Evolutionary conservation across 106 monocot genomes (phyloP), one percentile per base, ranked within the genome.

Genomic region (Phalaenopsis aphrodite): DNA sequence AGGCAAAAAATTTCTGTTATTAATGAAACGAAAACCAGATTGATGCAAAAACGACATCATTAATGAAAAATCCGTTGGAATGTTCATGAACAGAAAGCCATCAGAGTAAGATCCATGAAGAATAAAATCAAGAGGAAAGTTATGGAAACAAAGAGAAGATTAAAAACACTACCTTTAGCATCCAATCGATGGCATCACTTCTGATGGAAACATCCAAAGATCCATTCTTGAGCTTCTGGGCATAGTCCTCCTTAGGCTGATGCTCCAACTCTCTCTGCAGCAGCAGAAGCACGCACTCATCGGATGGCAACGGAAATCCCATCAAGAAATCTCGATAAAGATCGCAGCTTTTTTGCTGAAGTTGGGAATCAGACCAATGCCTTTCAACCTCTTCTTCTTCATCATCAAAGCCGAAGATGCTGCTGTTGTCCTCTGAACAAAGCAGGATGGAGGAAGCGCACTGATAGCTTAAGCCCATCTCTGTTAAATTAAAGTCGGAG

Each of bases 131-230:
- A 57, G 5, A 74, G 21, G 19, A 5, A 5, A 58, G 18, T 58
- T 58, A 57, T 41, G 43, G n/a, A 8, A 24, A n/a, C 1, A 36
- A 45, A 45, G 55, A 6, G 24, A 16, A 71, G 19, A 23, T 14
- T 4, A 41, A 55, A 77, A 23, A 79, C n/a, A 67, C 43, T 48
- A 94, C 98, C 94, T 94, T 94, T 77, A 78, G 77, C 79, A 94
- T 94, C 98, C 94, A 98, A 85, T 92, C 92, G 83, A 98, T 91
- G 89, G 98, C 92, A 75, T 94, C 90, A 65, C 80, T 89, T 49
- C 98, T 83, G 39, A 94, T 77, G 16, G 89, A 89, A 67, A 86
- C 55, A 55, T 94, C 89, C 79, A 92, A 71, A 48, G 82, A 78
- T 55, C 94, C 92, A 67, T 56, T 81, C 24, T 82, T 75, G 65